These are phyloP conservation scores for Hysterangium stoloniferum DNA, from an alignment of 768 basidiomycete species.

Conservation along the genomic window DNA sequence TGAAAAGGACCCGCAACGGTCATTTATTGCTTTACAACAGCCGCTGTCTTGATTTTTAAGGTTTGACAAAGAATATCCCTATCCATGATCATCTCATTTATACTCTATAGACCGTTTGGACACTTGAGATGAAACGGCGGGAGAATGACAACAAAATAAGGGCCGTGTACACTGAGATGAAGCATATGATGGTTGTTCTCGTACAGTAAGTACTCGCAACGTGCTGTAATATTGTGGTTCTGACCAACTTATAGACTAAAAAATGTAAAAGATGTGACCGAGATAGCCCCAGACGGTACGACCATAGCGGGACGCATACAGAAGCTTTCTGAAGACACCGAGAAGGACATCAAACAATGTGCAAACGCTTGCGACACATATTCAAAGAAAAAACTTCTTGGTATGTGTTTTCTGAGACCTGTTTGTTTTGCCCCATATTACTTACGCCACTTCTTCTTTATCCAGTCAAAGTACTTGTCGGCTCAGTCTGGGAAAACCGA, in stretches of 20 bases:
- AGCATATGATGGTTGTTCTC: constrained; percentile 3
- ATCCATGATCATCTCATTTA: not conserved
- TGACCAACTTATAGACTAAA: constrained; percentile 19
- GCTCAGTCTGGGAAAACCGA: constrained; percentile 31
- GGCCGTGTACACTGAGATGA: constrained; percentile 1
- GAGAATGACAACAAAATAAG: constrained; percentile 5
- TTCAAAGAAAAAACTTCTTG: constrained; percentile 34
- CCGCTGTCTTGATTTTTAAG: too few relatives aligned
- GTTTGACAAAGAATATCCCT: too few relatives aligned
- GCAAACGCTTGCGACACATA: constrained; percentile 41
- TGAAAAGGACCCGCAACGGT: too few relatives aligned
- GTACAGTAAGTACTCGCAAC: not conserved
- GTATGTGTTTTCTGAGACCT: too few relatives aligned
- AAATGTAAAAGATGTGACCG: constrained; percentile 14
- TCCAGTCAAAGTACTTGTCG: too few relatives aligned
- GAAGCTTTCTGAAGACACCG: constrained; percentile 25
- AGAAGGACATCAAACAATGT: constrained; percentile 34
- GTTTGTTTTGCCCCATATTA: too few relatives aligned
- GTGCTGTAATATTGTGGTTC: too few relatives aligned
- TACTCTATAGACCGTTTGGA: not conserved
- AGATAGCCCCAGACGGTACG: constrained; percentile 26
- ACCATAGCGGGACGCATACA: constrained; percentile 26
- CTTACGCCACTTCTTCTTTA: too few relatives aligned
- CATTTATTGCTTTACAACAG: too few relatives aligned
- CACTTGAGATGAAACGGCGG: constrained; percentile 2